Percentiles rank a stretch among this genome's conserved stretches.
Conservation (phyloP, 164 flowering plant species). For the Liriodendron chinense region DNA sequence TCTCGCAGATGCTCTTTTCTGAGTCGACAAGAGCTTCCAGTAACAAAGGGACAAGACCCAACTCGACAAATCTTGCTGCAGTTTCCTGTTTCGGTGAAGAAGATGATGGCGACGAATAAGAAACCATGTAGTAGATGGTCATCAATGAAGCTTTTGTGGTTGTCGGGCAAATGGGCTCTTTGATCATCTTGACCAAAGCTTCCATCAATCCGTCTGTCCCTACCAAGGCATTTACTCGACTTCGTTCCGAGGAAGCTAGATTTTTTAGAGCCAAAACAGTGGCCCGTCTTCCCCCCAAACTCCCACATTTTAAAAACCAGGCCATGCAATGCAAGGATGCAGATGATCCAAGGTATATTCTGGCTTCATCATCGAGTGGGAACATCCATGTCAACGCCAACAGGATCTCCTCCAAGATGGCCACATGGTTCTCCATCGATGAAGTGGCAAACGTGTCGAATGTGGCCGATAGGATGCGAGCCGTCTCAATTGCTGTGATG, state of each 20-base stretch:
- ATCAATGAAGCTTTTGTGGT: constrained; percentile 58
- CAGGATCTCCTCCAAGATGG: constrained; percentile 42
- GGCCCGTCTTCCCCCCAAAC: constrained; percentile 36
- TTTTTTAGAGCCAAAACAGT: constrained; percentile 47
- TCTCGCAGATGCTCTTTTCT: constrained; percentile 61
- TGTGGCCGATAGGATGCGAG: constrained; percentile 27
- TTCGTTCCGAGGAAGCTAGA: constrained; percentile 31
- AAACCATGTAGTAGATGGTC: constrained; percentile 41
- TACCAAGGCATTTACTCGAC: constrained; percentile 15
- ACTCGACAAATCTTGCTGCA: constrained; percentile 26
- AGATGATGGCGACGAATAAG: constrained; percentile 11
- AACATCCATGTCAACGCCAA: constrained; percentile 28
- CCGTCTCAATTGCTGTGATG: constrained; percentile 35
- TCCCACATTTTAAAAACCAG: constrained; percentile 41
- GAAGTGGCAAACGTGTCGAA: constrained; percentile 36
- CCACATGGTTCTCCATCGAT: constrained; percentile 17
- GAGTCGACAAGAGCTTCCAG: constrained; percentile 56
- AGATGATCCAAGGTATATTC: constrained; percentile 25
- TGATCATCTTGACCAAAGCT: constrained; percentile 41
- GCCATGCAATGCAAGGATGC: constrained; percentile 48
- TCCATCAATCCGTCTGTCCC: constrained; percentile 43
- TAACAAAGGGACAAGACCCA: constrained; percentile 51
- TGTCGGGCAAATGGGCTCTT: constrained; percentile 56
- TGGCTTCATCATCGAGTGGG: constrained; percentile 43
- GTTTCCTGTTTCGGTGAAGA: constrained; percentile 5